Evolutionary conservation across 257 asterid genomes (phyloP).

Genomic region (Solanum chilense): DNA sequence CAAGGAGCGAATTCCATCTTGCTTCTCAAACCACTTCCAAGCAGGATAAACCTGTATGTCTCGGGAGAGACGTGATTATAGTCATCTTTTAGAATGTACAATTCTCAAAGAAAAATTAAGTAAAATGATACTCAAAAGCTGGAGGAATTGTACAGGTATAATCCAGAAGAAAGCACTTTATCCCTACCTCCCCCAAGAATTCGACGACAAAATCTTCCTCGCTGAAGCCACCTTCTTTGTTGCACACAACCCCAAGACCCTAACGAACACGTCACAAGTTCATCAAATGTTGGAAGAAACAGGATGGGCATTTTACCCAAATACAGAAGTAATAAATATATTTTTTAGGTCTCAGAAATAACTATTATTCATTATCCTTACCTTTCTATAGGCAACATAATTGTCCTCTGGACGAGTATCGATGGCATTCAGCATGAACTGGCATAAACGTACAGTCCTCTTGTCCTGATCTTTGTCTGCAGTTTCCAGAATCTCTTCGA

Average conservation of each 20-base stretch:
- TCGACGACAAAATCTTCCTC: constrained; percentile 97
- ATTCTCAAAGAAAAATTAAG: background rate
- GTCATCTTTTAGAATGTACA: background rate
- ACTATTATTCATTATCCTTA: constrained; percentile 5
- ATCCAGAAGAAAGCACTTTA: background rate
- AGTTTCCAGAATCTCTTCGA: constrained; percentile 54
- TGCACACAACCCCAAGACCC: constrained; percentile 99
- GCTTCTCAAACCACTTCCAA: constrained; percentile 99
- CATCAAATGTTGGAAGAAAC: background rate
- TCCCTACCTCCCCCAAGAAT: constrained; percentile 92
- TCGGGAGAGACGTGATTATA: background rate
- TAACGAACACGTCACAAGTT: constrained; percentile 13
- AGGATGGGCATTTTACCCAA: background rate
- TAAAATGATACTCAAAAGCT: background rate
- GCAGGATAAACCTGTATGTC: constrained; percentile 80
- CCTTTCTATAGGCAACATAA: constrained; percentile 97
- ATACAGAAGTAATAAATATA: background rate
- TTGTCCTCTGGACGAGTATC: constrained; percentile 86
- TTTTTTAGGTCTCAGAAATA: background rate
- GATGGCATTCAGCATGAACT: constrained; percentile 64
- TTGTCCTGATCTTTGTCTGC: constrained; percentile 56
- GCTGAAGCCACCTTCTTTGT: constrained; percentile 83
- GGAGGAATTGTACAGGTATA: background rate
- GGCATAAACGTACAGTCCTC: constrained; percentile 55
- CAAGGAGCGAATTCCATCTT: constrained; percentile 95